Base-by-base conservation (phyloP, 306 rosid genomes). In the Cercis canadensis region DNA sequence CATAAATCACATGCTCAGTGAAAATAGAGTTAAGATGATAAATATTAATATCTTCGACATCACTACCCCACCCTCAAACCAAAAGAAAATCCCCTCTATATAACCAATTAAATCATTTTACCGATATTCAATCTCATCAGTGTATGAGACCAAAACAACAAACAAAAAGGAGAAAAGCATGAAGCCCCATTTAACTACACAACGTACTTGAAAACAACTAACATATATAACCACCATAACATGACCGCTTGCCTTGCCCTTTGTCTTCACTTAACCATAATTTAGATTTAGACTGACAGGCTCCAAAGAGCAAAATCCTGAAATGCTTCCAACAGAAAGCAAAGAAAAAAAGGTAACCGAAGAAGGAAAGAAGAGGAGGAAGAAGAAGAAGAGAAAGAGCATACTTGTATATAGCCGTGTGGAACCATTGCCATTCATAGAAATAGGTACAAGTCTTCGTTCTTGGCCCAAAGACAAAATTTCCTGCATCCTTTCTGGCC, bases 401-500 rank as follows among this genome's bases (percentile, higher is more conserved):
- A 65, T 81, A 92, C 96, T 74, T 24, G 82, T 82, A 67, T 65
- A 87, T 83, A 89, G 67, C 16, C 33, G 58, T 6, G 75, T 58
- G 67, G 95, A 84, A 68, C 86, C 88, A 65, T 84, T 82, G 77
- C 88, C 84, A 66, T 87, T 92, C 54, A 87, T 73, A 56, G 81
- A 65, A 51, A 89, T 76, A 64, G 96, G 90, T 41, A 82, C 58
- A n/a, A 80, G 80, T 62, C 77, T 87, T 81, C 90, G 81, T 63
- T 87, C 96, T 75, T 87, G 96, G 82, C 92, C 89, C 64, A 85
- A 72, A 36, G 88, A 88, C 70, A 90, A 82, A 67, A 92, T 80
- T 82, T 89, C 90, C 66, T 86, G 96, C 91, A 88, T 87, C 78
- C 96, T 86, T 79, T 88, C 98, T 24, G 88, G 90, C 98, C 96